Percentiles rank a stretch among this genome's conserved stretches.
These are phyloP conservation scores for Colletotrichum orchidophilum DNA, from an alignment of 2,329 filamentous ascomycete species.

Conservation along the genomic window DNA sequence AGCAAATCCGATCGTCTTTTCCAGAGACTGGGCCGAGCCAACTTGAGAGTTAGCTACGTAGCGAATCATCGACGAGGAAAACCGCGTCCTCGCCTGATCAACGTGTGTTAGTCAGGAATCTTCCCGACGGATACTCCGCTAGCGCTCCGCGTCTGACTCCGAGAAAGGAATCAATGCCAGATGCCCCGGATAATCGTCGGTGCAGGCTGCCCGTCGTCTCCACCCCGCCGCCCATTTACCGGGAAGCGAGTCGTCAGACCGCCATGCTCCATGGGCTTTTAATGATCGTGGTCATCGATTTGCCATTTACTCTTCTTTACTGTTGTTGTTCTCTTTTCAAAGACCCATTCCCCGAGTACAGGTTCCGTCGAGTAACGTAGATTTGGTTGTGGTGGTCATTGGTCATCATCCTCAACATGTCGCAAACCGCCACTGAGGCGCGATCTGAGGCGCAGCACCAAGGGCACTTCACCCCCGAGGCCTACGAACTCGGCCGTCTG, in stretches of 20 bases:
- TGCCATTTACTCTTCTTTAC: no score
- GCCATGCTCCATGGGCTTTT: not conserved
- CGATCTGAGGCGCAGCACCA: constrained; percentile 11
- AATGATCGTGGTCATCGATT: not conserved
- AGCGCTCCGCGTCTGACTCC: not conserved
- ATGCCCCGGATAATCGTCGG: constrained; percentile 19
- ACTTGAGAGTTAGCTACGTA: no score
- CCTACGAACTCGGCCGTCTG: constrained; percentile 23
- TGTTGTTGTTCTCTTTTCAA: not conserved
- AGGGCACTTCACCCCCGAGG: not conserved
- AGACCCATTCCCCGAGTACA: not conserved
- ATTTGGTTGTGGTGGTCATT: no score
- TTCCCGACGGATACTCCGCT: constrained; percentile 19
- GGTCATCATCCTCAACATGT: constrained; percentile 16
- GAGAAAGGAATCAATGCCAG: not conserved
- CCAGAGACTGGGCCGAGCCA: not conserved
- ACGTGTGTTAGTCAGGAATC: not conserved
- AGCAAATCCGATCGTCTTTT: not conserved
- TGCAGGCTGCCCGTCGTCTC: not conserved
- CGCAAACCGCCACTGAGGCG: constrained; percentile 31
- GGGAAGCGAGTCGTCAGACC: not conserved
- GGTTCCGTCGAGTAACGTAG: not conserved
- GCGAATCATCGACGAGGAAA: not conserved
- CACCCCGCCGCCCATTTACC: not conserved
- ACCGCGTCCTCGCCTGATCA: not conserved